Evolutionary conservation across 441 rosid species (phyloP), one percentile per base, ranked within the genome.

Genomic region (Pelargonium australe): DNA sequence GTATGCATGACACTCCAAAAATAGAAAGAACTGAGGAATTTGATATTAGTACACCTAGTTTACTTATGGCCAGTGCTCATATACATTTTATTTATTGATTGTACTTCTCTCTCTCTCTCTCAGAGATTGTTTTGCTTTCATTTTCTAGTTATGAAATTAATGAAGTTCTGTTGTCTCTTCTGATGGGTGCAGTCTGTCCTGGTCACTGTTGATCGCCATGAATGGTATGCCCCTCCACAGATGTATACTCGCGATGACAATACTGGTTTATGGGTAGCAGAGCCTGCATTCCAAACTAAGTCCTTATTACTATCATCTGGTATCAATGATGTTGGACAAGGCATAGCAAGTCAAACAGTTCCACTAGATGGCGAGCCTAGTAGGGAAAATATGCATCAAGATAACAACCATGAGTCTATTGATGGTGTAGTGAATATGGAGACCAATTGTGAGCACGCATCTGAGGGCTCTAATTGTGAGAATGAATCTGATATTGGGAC

Each of bases 151-250:
- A 25, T 51, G 45, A 19, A 0, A 57, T 37, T 16, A 5, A 68
- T 60, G 8, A 12, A 14, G 19, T 47, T 23, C 25, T 66, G 19
- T 53, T 65, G 4, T 64, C 65, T 68, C 3, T 37, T 69, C 37
- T 67, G 66, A 68, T 87, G 79, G 69, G 72, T 86, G 85, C 92
- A 95, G 99, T 87, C 92, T 66, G 93, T 82, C 73, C 74, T 95
- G 73, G 95, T 92, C 67, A 89, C 98, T 20, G 74, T 90, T 63
- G 98, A 90, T 80, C 91, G 94, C 70, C 98, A 95, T 81, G 98
- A 90, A 76, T 95, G 99, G 99, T 92, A 89, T 75, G 94, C 92
- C 64, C 84, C 93, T 77, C 95, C 99, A 43, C 96, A 84, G 79
- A 84, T 87, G 80, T 95, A 90, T 71, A 89, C 88, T 65, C 96